Conservation (phyloP, 1,284 basidiomycete species). For the Thecaphora thlaspeos region DNA sequence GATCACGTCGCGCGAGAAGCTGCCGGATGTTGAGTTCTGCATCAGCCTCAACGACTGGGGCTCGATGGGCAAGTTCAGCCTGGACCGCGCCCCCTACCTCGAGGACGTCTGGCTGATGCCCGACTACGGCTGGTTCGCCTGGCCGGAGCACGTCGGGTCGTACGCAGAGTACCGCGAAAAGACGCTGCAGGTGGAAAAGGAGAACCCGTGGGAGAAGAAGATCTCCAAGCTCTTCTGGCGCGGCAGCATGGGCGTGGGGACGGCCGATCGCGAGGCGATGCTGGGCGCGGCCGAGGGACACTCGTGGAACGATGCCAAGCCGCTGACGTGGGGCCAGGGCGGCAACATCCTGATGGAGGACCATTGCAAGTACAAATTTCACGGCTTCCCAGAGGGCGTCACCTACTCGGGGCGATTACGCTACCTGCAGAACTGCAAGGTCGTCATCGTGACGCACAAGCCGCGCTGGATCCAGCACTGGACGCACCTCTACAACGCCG, state of each 20-base stretch:
- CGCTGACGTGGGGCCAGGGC: slow-evolving; percentile 34
- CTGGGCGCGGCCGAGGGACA: slow-evolving; percentile 29
- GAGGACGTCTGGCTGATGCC: slow-evolving; percentile 56
- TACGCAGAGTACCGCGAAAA: slow-evolving; percentile 44
- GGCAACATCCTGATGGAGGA: slow-evolving; percentile 42
- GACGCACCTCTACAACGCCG: slow-evolving; percentile 51
- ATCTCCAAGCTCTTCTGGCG: slow-evolving; percentile 46
- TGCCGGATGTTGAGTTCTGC: slow-evolving; percentile 56
- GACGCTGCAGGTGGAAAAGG: slow-evolving; percentile 26
- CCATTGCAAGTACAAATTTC: slow-evolving; percentile 54
- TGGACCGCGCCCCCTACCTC: slow-evolving; percentile 39
- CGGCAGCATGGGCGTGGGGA: slow-evolving; percentile 47
- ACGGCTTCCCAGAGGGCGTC: slow-evolving; percentile 52
- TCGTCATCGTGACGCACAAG: slow-evolving; percentile 50
- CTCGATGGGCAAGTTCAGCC: slow-evolving; percentile 43
- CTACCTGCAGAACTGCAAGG: slow-evolving; percentile 50
- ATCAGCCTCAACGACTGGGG: slow-evolving; percentile 52
- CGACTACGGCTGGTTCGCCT: slow-evolving; percentile 51
- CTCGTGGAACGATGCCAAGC: slow-evolving; percentile 44
- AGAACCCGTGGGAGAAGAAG: slow-evolving; percentile 39
- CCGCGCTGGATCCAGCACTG: slow-evolving; percentile 52
- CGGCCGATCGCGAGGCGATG: slow-evolving; percentile 41
- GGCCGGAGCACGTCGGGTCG: slow-evolving; percentile 52
- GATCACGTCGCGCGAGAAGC: slow-evolving; percentile 33
- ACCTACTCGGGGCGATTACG: slow-evolving; percentile 48